Evolutionary conservation across 1,284 basidiomycete species (phyloP), one percentile per base, ranked within the genome.

Genomic region (Rhizoctonia solani): DNA sequence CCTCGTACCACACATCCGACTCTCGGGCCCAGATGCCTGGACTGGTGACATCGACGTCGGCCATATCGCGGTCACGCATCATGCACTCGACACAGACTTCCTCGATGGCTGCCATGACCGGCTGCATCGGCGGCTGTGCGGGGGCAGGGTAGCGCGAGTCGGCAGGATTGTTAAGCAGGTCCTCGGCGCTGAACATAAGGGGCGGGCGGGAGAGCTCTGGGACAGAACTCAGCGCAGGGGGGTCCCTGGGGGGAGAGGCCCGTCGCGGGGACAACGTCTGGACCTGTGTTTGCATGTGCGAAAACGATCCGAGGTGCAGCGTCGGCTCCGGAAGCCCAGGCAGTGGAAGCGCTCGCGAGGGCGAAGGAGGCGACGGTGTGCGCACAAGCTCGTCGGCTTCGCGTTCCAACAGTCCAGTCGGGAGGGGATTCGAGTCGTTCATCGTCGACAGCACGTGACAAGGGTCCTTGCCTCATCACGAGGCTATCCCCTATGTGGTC

Each of bases 41-140:
- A 30, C 89, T 87, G 1, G 88, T 84, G 23, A 98, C 96, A 75
- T 90, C 85, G 29, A 99, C 93, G 77, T 98, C 96, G 37, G 91
- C 93, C 90, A 99, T 94, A 76, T 99, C 96, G 75, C 96, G 88
- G 79, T 99, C 96, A 47, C 96, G 89, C 96, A 99, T 99, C 74
- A 97, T 93, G 77, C 96, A 99, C 79, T 99, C 96, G 54, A 98
- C 82, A 74, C 96, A 99, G 47, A 98, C 81, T 76, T 98, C 95
- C 73, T 89, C 88, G 19, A 69, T 63, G 19, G 58, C 58, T 19
- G 58, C 58, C 29, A n/a, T 50, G 8, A 50, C 70, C 82, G 85
- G 21, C 58, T 50, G 58, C 29, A 63, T 37, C 9, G 79, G 82
- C 59, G 73, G 79, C 72, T 76, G 79, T 47, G 81, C 79, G 34